These are phyloP conservation scores for Vigna unguiculata DNA, from an alignment of 306 rosid species.

Conservation along the genomic window DNA sequence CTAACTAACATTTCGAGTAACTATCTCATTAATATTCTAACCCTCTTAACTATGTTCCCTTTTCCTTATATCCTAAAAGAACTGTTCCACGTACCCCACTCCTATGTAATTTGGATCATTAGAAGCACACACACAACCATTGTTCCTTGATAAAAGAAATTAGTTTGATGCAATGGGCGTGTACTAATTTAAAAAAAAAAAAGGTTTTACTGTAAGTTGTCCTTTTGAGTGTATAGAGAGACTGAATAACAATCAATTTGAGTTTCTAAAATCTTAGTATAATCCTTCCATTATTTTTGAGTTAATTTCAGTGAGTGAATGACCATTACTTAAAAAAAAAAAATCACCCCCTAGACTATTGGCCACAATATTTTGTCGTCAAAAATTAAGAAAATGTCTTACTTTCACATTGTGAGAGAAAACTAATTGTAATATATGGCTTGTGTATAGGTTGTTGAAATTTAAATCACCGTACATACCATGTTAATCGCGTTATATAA, in stretches of 20 bases:
- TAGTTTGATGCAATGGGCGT: neutral
- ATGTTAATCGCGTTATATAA: neutral
- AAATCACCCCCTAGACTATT: neutral
- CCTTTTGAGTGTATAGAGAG: neutral
- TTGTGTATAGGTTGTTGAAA: neutral
- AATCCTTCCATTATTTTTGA: neutral
- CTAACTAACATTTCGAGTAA: too few relatives aligned
- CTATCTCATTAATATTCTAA: too few relatives aligned
- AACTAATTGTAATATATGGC: neutral
- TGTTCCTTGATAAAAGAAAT: neutral
- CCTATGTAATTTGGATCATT: neutral
- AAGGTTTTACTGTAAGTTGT: neutral
- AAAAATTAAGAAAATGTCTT: neutral
- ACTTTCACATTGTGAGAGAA: neutral
- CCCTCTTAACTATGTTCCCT: too few relatives aligned
- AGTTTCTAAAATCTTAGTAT: neutral
- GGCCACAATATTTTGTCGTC: neutral
- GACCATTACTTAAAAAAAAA: neutral
- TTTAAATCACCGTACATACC: neutral
- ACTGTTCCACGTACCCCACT: slow-evolving; percentile 8
- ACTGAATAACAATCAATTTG: neutral
- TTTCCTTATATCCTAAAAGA: too few relatives aligned
- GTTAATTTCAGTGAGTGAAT: neutral
- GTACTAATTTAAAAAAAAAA: neutral
- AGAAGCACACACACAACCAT: neutral